phyloP scores from a whole-genome alignment of 371 early-diverging fungal genomes.

The Nosema granulosis region DNA sequence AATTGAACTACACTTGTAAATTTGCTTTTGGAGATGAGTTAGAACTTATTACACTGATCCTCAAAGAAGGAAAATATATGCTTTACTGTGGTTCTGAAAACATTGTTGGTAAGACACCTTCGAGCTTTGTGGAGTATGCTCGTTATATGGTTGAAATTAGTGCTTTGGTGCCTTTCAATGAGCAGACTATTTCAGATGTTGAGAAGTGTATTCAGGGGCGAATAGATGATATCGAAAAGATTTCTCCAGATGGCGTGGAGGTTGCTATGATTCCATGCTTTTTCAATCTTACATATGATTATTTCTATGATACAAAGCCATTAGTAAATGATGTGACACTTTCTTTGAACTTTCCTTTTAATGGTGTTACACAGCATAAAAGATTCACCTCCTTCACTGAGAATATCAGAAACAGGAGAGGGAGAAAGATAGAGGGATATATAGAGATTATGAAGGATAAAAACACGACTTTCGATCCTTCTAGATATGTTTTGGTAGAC shows the following conservation, averaged over 20 bases:
- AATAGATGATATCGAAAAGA: slow-evolving; percentile 14
- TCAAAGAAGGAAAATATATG: slow-evolving; percentile 24
- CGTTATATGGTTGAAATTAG: slow-evolving; percentile 63
- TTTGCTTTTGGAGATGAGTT: slow-evolving; percentile 62
- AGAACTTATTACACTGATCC: slow-evolving; percentile 44
- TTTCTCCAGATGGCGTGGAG: slow-evolving; percentile 1
- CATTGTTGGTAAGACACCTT: background rate
- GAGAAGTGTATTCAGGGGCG: slow-evolving; percentile 40
- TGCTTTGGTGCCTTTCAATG: slow-evolving; percentile 36
- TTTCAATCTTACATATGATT: background rate
- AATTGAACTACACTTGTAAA: background rate
- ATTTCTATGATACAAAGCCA: slow-evolving; percentile 5
- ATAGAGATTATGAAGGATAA: slow-evolving; percentile 42
- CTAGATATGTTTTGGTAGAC: slow-evolving; percentile 87
- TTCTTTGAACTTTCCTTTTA: slow-evolving; percentile 58
- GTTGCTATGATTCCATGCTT: slow-evolving; percentile 21
- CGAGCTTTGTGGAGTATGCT: slow-evolving; percentile 52
- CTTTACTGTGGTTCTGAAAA: slow-evolving; percentile 35
- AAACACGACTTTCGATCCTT: background rate
- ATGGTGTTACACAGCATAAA: slow-evolving; percentile 56
- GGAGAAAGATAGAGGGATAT: slow-evolving; percentile 36
- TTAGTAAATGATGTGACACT: slow-evolving; percentile 44
- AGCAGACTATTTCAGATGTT: slow-evolving; percentile 18
- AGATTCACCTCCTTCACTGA: slow-evolving; percentile 57
- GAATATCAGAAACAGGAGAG: slow-evolving; percentile 60